Evolutionary conservation across 306 rosid genomes (phyloP).

Genomic region (Ziziphus jujuba): DNA sequence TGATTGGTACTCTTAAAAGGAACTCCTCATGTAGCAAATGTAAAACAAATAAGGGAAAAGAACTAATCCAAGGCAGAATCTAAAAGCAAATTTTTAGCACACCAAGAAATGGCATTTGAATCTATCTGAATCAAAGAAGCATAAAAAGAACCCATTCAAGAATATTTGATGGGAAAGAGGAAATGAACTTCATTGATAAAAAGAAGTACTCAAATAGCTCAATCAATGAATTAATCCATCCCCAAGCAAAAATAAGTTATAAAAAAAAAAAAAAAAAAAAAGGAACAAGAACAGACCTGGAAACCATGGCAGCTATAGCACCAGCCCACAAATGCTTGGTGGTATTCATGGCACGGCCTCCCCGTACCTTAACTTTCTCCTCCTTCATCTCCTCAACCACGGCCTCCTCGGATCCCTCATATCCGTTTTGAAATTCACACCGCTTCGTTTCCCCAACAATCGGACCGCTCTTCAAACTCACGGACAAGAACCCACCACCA

Average conservation of each 20-base stretch:
- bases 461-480: constrained; percentile 55
- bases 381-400: constrained; percentile 32
- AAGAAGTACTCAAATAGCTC: background rate
- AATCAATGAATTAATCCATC: background rate
- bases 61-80: background rate
- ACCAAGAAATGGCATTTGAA: constrained; percentile 4
- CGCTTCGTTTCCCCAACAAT: constrained; percentile 52
- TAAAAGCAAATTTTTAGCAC: background rate
- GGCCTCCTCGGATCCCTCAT: constrained; percentile 42
- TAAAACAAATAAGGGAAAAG: no score
- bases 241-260: no score
- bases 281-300: constrained; percentile 52
- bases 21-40: background rate
- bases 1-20: no score
- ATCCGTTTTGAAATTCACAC: constrained; percentile 42
- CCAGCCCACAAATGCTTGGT: constrained; percentile 96
- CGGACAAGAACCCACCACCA: constrained; percentile 55
- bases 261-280: background rate
- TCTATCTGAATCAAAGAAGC: background rate
- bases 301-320: constrained; percentile 98
- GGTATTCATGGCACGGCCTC: constrained; percentile 68
- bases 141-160: no score
- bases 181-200: background rate
- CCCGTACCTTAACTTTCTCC: constrained; percentile 41
- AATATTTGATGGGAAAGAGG: background rate